These are phyloP conservation scores for Ilex asprella DNA, from an alignment of 257 asterid genomes.

Conservation along the genomic window DNA sequence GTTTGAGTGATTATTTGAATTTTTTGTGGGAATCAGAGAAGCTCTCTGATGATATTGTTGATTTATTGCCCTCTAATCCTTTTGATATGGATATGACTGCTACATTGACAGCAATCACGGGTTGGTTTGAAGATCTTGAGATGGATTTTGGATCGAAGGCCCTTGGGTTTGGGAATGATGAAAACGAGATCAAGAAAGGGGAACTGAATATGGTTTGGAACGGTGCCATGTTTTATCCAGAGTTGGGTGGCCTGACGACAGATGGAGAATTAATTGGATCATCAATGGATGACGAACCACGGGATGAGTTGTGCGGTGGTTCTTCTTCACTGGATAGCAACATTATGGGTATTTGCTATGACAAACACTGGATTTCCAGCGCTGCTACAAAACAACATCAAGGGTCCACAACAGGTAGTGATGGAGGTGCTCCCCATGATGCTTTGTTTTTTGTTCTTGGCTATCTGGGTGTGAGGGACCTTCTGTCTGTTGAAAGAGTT, in stretches of 20 bases:
- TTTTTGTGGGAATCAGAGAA: slow-evolving; percentile 16
- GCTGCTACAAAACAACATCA: slow-evolving; percentile 12
- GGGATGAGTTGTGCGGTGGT: slow-evolving; percentile 20
- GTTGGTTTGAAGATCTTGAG: slow-evolving; percentile 42
- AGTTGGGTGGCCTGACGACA: slow-evolving; percentile 20
- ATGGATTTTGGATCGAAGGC: slow-evolving; percentile 24
- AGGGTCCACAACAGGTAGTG: slow-evolving; percentile 16
- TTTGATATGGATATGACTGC: slow-evolving; percentile 43
- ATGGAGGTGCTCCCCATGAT: slow-evolving; percentile 42
- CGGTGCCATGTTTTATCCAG: slow-evolving; percentile 25
- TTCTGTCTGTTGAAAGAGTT: slow-evolving; percentile 60
- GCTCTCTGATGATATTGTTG: slow-evolving; percentile 34
- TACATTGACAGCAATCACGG: slow-evolving; percentile 30
- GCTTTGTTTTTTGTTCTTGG: slow-evolving; percentile 48
- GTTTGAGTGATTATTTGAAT: slow-evolving; percentile 20
- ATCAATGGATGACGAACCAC: slow-evolving; percentile 5
- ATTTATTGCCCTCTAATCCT: slow-evolving; percentile 66
- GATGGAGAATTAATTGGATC: slow-evolving; percentile 16
- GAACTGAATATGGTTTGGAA: slow-evolving; percentile 37
- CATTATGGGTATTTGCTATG: slow-evolving; percentile 34
- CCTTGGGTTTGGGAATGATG: slow-evolving; percentile 30
- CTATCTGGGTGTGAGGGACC: slow-evolving; percentile 54
- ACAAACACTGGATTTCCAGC: slow-evolving; percentile 19
- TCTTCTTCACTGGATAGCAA: slow-evolving; percentile 16
- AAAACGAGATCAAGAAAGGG: slow-evolving; percentile 21